A percentile compares a stretch with the other conserved stretches of the same genome.
These are phyloP conservation scores for Dictyostelium discoideum DNA, from an alignment of 78 protist genomes.

Conservation along the genomic window DNA sequence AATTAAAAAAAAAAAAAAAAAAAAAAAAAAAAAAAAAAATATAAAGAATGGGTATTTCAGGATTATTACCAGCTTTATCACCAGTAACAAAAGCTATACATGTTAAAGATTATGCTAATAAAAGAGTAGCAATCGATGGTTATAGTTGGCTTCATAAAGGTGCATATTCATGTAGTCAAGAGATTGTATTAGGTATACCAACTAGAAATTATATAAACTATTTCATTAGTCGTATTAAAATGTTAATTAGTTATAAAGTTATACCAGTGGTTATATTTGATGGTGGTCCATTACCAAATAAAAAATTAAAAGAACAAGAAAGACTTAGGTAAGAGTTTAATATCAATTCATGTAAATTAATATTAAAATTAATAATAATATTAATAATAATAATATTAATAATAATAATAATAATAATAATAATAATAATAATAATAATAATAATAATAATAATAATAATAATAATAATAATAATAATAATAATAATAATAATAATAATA, in stretches of 20 bases:
- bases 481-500: too few relatives aligned
- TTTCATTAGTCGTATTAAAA: constrained; percentile 55
- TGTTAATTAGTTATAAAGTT: constrained; percentile 76
- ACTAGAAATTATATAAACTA: constrained; percentile 75
- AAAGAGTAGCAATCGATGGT: constrained; percentile 93
- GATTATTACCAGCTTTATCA: constrained; percentile 83
- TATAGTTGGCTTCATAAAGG: constrained; percentile 94
- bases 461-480: too few relatives aligned
- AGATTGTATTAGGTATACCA: constrained; percentile 71
- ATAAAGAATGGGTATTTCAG: constrained; percentile 91
- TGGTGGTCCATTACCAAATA: constrained; percentile 92
- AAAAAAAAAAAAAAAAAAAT: neutral
- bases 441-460: too few relatives aligned
- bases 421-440: too few relatives aligned
- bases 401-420: too few relatives aligned
- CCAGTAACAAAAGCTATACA: constrained; percentile 67
- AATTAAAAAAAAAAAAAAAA: neutral
- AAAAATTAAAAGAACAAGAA: constrained; percentile 85
- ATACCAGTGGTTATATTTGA: constrained; percentile 94
- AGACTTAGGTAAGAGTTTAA: constrained; percentile 77
- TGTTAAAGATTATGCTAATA: constrained; percentile 69
- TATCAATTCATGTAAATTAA: too few relatives aligned
- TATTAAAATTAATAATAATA: too few relatives aligned
- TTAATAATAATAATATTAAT: too few relatives aligned
- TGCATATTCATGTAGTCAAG: constrained; percentile 88